Evolutionary conservation across 2,329 filamentous ascomycete species (phyloP).

Genomic region (Colletotrichum destructivum): DNA sequence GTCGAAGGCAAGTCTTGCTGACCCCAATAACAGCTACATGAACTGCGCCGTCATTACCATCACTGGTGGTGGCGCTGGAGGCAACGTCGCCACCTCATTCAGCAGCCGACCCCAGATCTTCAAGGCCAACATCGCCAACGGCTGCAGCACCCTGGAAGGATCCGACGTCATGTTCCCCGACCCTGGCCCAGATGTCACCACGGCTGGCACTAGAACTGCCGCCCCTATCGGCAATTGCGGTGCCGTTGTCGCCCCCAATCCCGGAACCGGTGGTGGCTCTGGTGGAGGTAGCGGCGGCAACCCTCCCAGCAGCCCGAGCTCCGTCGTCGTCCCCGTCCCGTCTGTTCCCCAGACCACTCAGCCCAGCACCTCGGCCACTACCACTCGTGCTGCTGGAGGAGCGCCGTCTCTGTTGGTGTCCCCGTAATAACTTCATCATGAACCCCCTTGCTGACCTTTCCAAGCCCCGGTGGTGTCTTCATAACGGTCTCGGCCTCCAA

Average conservation of each 20-base stretch:
- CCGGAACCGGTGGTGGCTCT: conserved; percentile 47
- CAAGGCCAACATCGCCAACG: conserved; percentile 76
- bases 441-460: conserved; percentile 44
- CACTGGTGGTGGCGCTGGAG: conserved; percentile 54
- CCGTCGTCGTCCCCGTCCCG: conserved; percentile 44
- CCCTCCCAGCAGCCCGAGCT: conserved; percentile 16
- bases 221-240: conserved; percentile 55
- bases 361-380: conserved; percentile 24
- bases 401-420: conserved; percentile 47
- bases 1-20: neutral
- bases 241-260: conserved; percentile 52
- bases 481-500: conserved; percentile 51
- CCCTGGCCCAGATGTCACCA: conserved; percentile 71
- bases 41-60: conserved; percentile 83
- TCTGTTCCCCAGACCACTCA: conserved; percentile 26
- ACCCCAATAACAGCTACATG: conserved; percentile 72
- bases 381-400: conserved; percentile 35
- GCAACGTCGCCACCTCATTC: conserved; percentile 57
- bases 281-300: conserved; percentile 38
- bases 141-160: conserved; percentile 71
- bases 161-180: conserved; percentile 76
- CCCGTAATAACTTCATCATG: neutral
- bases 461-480: conserved; percentile 61
- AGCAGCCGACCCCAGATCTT: conserved; percentile 76
- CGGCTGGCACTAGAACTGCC: conserved; percentile 53